phyloP scores from a whole-genome alignment of 2,329 filamentous ascomycete genomes.

The Aspergillus spinulosporus region DNA sequence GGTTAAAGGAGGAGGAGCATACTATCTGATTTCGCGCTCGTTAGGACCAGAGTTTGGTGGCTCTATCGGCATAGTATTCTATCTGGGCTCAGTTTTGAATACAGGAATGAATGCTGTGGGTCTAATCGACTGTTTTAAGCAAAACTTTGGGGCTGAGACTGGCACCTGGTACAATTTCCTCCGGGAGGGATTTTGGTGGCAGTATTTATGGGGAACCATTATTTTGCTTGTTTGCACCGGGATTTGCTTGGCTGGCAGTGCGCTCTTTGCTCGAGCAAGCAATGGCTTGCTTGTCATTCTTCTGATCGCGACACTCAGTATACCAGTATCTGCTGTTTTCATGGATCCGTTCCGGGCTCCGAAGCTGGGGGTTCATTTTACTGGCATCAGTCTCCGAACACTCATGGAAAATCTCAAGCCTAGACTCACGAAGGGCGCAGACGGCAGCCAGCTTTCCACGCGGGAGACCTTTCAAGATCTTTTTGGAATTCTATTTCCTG shows the following conservation, averaged over 20 bases:
- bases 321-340: conserved; percentile 74
- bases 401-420: conserved; percentile 74
- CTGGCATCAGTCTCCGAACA: conserved; percentile 70
- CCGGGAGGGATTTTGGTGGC: conserved; percentile 71
- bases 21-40: conserved; percentile 83
- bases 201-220: conserved; percentile 72
- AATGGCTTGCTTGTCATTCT: conserved; percentile 73
- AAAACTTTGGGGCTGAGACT: conserved; percentile 65
- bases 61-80: conserved; percentile 84
- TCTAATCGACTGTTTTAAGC: conserved; percentile 75
- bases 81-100: conserved; percentile 85
- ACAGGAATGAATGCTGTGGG: conserved; percentile 85
- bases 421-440: conserved; percentile 60
- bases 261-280: conserved; percentile 76
- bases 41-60: conserved; percentile 86
- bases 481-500: conserved; percentile 83
- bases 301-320: conserved; percentile 72
- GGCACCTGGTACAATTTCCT: conserved; percentile 62
- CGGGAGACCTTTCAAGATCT: conserved; percentile 74
- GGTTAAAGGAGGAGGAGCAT: conserved; percentile 82
- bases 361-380: conserved; percentile 69
- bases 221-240: conserved; percentile 70
- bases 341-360: conserved; percentile 66
- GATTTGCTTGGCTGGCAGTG: conserved; percentile 76
- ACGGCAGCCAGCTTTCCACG: conserved; percentile 62